Percentiles rank a stretch among this genome's conserved stretches.
phyloP scores from a whole-genome alignment of 75 land plant species.

The Larix kaempferi region DNA sequence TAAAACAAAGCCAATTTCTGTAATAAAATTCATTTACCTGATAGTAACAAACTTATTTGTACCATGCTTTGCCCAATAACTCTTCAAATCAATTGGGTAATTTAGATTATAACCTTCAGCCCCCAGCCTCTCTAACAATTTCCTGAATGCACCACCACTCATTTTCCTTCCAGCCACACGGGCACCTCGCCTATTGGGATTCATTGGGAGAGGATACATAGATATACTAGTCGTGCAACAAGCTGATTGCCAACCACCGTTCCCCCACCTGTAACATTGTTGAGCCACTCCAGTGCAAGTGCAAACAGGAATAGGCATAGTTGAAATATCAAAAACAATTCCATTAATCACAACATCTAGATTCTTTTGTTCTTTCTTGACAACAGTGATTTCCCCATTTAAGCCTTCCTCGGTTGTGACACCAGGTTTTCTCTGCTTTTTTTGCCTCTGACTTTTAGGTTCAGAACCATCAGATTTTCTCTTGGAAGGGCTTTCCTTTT shows the following conservation, averaged over 20 bases:
- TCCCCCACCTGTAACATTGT: conserved; percentile 74
- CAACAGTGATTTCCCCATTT: conserved; percentile 8
- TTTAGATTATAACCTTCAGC: conserved; percentile 48
- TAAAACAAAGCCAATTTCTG: no score
- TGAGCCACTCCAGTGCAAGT: conserved; percentile 60
- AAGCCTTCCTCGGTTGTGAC: conserved; percentile 13
- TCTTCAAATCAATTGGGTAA: conserved; percentile 52
- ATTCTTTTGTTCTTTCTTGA: conserved; percentile 30
- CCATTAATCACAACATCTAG: conserved; percentile 49
- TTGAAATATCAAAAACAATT: conserved; percentile 41
- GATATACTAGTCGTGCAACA: conserved; percentile 67
- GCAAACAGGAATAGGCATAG: conserved; percentile 62
- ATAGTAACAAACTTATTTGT: conserved; percentile 81
- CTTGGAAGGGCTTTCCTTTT: conserved; percentile 27
- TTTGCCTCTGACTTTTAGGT: conserved; percentile 32
- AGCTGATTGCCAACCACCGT: conserved; percentile 78
- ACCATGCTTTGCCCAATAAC: conserved; percentile 80
- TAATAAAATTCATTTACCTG: conserved; percentile 32
- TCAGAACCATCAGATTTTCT: conserved; percentile 27
- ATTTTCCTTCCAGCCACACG: conserved; percentile 73
- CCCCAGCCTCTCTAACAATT: conserved; percentile 57
- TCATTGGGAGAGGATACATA: conserved; percentile 59
- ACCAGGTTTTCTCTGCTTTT: conserved; percentile 31
- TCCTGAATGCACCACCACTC: conserved; percentile 68
- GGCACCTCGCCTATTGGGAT: conserved; percentile 47